Conservation (phyloP, 129 eudicot species). For the Tanacetum coccineum region DNA sequence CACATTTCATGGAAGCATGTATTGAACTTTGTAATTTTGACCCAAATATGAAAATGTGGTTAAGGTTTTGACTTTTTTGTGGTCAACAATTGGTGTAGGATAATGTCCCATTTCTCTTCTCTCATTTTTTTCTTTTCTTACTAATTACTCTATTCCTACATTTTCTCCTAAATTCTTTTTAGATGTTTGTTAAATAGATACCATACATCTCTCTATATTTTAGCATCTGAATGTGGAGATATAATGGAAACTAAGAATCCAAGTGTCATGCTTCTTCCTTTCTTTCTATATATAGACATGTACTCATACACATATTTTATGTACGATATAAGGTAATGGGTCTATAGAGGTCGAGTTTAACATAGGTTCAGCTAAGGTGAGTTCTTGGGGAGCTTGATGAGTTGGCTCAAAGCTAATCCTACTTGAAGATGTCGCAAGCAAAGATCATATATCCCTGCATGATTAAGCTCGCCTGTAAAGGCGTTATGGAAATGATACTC, state of each 20-base stretch:
- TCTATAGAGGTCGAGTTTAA: background rate
- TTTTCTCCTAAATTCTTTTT: background rate
- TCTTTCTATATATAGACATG: constrained; percentile 4
- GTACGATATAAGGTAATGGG: background rate
- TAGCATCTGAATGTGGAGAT: constrained; percentile 23
- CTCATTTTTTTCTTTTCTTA: background rate
- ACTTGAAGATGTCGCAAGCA: background rate
- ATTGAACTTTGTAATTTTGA: constrained; percentile 3
- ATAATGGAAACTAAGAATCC: constrained; percentile 10
- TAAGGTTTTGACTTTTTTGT: constrained; percentile 19
- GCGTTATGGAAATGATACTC: too few species aligned
- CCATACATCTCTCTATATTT: constrained; percentile 27
- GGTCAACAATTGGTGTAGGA: constrained; percentile 3
- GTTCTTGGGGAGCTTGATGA: background rate
- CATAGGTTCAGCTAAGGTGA: background rate
- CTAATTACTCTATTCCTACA: background rate
- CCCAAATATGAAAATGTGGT: constrained; percentile 8
- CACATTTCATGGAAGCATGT: too few species aligned
- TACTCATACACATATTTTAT: background rate
- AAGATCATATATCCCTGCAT: background rate
- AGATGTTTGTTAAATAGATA: constrained; percentile 11
- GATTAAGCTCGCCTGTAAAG: too few species aligned
- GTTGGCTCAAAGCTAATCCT: background rate
- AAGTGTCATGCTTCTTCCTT: background rate
- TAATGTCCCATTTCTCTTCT: background rate